phyloP scores from a whole-genome alignment of 331 rosid genomes.

The Malus hybrid region DNA sequence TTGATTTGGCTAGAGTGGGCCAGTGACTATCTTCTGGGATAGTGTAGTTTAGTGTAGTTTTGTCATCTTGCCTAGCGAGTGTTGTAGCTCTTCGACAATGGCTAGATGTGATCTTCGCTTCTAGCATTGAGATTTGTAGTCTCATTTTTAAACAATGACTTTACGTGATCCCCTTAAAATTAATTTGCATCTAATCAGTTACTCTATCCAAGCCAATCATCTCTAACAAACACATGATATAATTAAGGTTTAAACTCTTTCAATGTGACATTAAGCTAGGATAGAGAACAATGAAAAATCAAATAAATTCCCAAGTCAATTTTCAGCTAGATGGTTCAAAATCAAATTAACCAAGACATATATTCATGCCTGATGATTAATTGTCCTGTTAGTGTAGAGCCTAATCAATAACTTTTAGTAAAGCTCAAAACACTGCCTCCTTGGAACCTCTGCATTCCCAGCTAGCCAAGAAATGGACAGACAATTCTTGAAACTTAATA shows the following conservation, averaged over 20 bases:
- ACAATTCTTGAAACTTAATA: background rate
- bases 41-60: background rate
- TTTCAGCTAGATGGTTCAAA: background rate
- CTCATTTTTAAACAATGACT: no score
- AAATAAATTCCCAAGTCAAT: background rate
- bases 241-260: background rate
- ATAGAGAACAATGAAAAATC: background rate
- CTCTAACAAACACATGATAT: no score
- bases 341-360: background rate
- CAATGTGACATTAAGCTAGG: background rate
- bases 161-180: no score
- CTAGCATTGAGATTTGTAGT: background rate
- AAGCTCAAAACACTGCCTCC: background rate
- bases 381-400: no score
- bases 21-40: background rate
- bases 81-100: no score
- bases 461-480: background rate
- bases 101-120: no score
- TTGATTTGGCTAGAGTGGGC: background rate
- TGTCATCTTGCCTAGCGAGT: background rate
- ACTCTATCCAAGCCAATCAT: background rate
- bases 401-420: no score
- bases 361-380: background rate
- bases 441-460: background rate
- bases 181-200: background rate